Base-by-base conservation (phyloP, 2,329 filamentous ascomycete species). In the Colletotrichum sp. region DNA sequence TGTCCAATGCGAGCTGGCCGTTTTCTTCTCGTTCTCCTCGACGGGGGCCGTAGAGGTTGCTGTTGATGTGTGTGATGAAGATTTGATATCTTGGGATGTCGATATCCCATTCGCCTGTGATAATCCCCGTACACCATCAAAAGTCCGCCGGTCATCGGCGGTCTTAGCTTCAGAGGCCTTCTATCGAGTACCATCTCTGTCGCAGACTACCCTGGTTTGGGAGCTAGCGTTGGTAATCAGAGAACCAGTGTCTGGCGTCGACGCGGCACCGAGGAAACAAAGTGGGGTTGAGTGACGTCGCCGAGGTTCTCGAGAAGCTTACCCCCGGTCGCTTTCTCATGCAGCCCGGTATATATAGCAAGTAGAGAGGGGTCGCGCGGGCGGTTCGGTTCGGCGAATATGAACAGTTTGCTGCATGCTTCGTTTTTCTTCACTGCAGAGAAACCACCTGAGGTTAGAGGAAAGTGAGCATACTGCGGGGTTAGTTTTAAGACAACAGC, bases 281-380 rank as follows among this genome's bases (percentile, higher is more conserved):
- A 32, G 71, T 74, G 71, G 71, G 66, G 66, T 25, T 15, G 11
- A 9, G 66, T 74, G 71, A 74, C 71, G 71, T 70, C 66, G 66
- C 57, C 15, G 28, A 74, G 28, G 36, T 63, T 16, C 25, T 36
- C 36, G 36, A 63, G 22, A 72, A 72, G 69, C 55, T 68, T 16
- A 48, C 25, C 71, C 57, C 27, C 44, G 25, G 66, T 39, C 57
- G 39, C n/a, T 68, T 44, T 32, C 11, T 55, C 25, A 39, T 70
- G 57, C 66, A 69, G 71, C 60, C 30, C 5, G 15, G 25, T 64
- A 64, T 61, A 73, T 69, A 68, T 61, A 61, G 34, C 34, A 61
- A 22, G 36, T 22, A 52, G 44, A 52, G 44, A 52, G 44, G 34
- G 61, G 32, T n/a, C 61, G 61, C 60, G 60, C 34, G 32, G 32